Evolutionary conservation across 768 basidiomycete species (phyloP), one percentile per base, ranked within the genome.

Genomic region (Holtermanniella nyarrowii): DNA sequence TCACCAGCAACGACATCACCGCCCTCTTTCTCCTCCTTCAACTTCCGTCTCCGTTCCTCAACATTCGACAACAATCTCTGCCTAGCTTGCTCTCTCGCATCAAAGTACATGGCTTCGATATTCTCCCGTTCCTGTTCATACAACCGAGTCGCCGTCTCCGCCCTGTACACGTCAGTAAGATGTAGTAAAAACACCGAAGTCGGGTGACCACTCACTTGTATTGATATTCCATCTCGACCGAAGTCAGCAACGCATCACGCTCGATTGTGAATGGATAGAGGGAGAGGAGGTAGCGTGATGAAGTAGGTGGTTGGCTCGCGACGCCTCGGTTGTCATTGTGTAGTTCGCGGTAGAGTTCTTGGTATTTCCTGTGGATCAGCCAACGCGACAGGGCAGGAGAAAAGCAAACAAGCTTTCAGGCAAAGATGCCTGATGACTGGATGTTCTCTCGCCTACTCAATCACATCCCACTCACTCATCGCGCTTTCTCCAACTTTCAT

Each of bases 1-100:
- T 55, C 48, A 74, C 73, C 74, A 12, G 72, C 57, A 2, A 72
- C 66, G 11, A 72, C 61, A 41, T 74, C 74, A 14, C 71, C 72
- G 18, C 69, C 69, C 44, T 76, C 75, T 54, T 74, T 75, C 51
- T 76, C 75, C 48, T 76, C 75, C 46, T 68, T 59, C n/a, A 74
- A 51, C 42, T 71, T 71, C 52, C 69, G 58, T 46, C 72, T 54
- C 20, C 73, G 46, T 53, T 76, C 75, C 54, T 76, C 75, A 21
- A 75, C 63, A 3, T 67, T 63, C 18, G 70, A 73, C 21, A 75
- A 44, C 22, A 76, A 49, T 27, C 71, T 53, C 57, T 71, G 68
- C 43, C 68, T 59, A 3, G 73, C 74, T 10, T 66, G 64, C 49
- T 75, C 74, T 18, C 70, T 61, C 14, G 72, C 72, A 42, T 68